A percentile compares a stretch with the other conserved stretches of the same genome.
Evolutionary conservation across 331 rosid species (phyloP).

Genomic region (Acacia pycnantha): DNA sequence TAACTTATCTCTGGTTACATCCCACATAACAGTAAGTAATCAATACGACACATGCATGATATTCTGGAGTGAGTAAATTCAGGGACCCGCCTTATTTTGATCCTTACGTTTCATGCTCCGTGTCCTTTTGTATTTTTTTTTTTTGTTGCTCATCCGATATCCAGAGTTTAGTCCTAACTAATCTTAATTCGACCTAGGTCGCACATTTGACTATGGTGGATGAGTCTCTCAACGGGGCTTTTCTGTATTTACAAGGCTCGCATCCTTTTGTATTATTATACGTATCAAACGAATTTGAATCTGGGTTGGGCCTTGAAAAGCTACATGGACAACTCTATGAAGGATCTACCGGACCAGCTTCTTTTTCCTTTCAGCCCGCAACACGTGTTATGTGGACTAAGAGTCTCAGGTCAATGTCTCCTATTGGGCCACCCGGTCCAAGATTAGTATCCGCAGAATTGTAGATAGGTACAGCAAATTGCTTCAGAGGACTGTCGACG

Average conservation of each 20-base stretch:
- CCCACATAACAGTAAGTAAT: background rate
- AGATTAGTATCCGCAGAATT: too few relatives aligned
- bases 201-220: too few relatives aligned
- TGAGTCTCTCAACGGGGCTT: too few relatives aligned
- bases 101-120: background rate
- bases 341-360: background rate
- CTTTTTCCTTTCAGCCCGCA: background rate
- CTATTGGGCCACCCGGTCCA: background rate
- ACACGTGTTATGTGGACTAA: background rate
- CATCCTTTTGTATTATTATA: too few relatives aligned
- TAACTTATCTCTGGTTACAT: slow-evolving; percentile 12
- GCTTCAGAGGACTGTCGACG: background rate
- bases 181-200: too few relatives aligned
- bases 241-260: too few relatives aligned
- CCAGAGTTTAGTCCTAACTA: too few relatives aligned
- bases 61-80: background rate
- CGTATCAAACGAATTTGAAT: background rate
- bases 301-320: background rate
- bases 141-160: too few relatives aligned
- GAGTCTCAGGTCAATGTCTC: background rate
- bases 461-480: background rate
- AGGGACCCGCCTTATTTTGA: background rate
- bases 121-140: background rate
- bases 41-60: background rate
- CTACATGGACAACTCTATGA: slow-evolving; percentile 22